phyloP scores from a whole-genome alignment of 768 basidiomycete genomes.

The Glaciozyma antarctica region DNA sequence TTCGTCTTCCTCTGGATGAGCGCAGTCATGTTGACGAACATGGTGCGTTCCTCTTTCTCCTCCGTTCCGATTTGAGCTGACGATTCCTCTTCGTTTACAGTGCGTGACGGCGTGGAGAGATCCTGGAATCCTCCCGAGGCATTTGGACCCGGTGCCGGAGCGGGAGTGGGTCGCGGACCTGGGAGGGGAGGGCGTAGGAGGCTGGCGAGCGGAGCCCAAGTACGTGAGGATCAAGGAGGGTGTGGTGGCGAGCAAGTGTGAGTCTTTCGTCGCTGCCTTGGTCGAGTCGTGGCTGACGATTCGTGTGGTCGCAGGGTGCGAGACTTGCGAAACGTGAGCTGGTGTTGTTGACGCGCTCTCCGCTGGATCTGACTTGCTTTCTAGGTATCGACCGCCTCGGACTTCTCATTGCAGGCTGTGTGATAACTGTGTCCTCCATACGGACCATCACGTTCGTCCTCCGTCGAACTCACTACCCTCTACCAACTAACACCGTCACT shows the following conservation, averaged over 20 bases:
- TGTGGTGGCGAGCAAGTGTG: conserved; percentile 36
- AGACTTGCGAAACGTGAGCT: conserved; percentile 62
- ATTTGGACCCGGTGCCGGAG: conserved; percentile 63
- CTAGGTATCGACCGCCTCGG: conserved; percentile 71
- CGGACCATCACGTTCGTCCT: conserved; percentile 61
- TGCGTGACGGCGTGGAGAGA: conserved; percentile 54
- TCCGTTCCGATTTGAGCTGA: conserved; percentile 3
- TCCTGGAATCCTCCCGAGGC: conserved; percentile 79
- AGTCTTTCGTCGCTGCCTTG: neutral
- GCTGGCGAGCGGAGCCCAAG: conserved; percentile 14
- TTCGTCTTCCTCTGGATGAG: conserved; percentile 54
- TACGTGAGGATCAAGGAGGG: conserved; percentile 62
- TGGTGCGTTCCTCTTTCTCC: conserved; percentile 50
- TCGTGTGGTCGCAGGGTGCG: conserved; percentile 52
- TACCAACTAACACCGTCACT: too few relatives aligned
- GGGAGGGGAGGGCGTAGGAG: conserved; percentile 48
- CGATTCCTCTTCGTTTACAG: conserved; percentile 10
- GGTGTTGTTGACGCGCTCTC: too few relatives aligned
- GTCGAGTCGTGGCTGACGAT: too few relatives aligned
- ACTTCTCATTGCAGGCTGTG: conserved; percentile 97
- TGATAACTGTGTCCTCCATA: conserved; percentile 93
- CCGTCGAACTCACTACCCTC: conserved; percentile 52
- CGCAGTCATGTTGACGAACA: conserved; percentile 58
- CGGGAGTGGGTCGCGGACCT: conserved; percentile 11
- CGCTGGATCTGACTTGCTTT: too few relatives aligned